These are phyloP conservation scores for Microbotryum scabiosae DNA, from an alignment of 1,284 basidiomycete species.

Conservation along the genomic window DNA sequence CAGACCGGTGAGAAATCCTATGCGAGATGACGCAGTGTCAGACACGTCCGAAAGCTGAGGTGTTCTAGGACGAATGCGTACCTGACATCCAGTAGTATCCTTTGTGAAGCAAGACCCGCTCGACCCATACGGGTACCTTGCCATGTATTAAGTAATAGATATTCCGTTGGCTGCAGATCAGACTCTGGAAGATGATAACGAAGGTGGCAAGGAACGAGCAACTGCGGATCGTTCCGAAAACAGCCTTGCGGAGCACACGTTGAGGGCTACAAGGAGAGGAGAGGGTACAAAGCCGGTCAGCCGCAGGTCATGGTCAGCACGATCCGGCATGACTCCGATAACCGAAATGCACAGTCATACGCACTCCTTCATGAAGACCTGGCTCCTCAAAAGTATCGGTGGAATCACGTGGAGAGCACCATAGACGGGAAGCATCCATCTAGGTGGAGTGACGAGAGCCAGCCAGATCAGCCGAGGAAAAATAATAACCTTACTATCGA, in stretches of 20 bases:
- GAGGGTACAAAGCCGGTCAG: neutral
- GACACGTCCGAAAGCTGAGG: neutral
- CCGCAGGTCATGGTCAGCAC: neutral
- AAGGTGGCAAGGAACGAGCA: slow-evolving; percentile 82
- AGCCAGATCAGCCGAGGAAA: no score
- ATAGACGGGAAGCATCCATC: slow-evolving; percentile 70
- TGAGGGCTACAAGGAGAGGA: slow-evolving; percentile 3
- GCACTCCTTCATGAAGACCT: slow-evolving; percentile 55
- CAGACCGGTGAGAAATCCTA: slow-evolving; percentile 64
- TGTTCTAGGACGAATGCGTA: neutral
- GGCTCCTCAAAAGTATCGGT: slow-evolving; percentile 39
- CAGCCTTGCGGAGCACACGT: slow-evolving; percentile 49
- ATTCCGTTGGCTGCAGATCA: slow-evolving; percentile 66
- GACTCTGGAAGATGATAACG: slow-evolving; percentile 76
- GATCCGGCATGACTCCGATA: neutral
- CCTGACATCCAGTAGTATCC: slow-evolving; percentile 30
- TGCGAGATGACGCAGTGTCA: slow-evolving; percentile 35
- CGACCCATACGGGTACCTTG: slow-evolving; percentile 32
- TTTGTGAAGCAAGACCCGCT: slow-evolving; percentile 15
- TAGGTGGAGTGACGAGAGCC: neutral
- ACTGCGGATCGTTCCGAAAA: slow-evolving; percentile 68
- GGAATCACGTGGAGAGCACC: slow-evolving; percentile 86
- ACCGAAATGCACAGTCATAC: slow-evolving; percentile 44
- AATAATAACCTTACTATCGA: no score
- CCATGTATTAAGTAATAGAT: slow-evolving; percentile 43